Base-by-base conservation (phyloP, 768 basidiomycete genomes). In the Termitomyces sp. region DNA sequence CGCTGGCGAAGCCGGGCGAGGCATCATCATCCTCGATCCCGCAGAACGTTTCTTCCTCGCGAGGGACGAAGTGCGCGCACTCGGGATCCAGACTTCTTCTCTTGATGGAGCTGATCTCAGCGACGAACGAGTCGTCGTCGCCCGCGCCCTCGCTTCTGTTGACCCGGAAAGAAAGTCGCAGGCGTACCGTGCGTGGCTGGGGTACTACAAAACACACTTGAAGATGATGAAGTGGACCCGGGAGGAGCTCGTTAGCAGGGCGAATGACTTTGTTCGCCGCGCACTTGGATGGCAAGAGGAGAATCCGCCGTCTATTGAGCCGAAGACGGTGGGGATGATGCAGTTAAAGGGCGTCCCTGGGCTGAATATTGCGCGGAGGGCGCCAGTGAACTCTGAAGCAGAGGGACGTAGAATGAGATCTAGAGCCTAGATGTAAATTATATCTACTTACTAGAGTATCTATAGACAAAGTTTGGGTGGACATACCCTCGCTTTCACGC, bases 1-100 rank as follows among this genome's bases (percentile, higher is more conserved):
- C 45, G 89, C 89, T 0, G 89, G 88, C 5, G 73, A 82, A 47
- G 73, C 78, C 7, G 88, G 89, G 0, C 76, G 74, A 40, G 85
- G 86, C 2, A 73, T 84, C 53, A 63, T 88, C 45, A 70, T 88
- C 41, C 76, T 87, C 51, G 75, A 79, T 40, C 75, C 75, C 6
- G 72, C 70, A 35, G 87, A 88, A 61, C 56, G 68, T 22, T 71
- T 68, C 48, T 86, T 87, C 73, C 68, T 86, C 7, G 60, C 58
- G 18, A 66, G 64, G 9, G 70, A 70, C 6, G 75, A 71, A 84
- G 63, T 60, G 62, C 20, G 61, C 68, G 3, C 78, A 5, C 70
- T 84, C 35, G 74, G 73, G 2, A 69, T 87, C 52, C 60, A 65
- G 64, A 87, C 71, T 46, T 33, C 69, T 60, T 52, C 63, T 61